Evolutionary conservation across 805 yeast genomes (phyloP).

Genomic region (Ogataea nakhonphanomensis): DNA sequence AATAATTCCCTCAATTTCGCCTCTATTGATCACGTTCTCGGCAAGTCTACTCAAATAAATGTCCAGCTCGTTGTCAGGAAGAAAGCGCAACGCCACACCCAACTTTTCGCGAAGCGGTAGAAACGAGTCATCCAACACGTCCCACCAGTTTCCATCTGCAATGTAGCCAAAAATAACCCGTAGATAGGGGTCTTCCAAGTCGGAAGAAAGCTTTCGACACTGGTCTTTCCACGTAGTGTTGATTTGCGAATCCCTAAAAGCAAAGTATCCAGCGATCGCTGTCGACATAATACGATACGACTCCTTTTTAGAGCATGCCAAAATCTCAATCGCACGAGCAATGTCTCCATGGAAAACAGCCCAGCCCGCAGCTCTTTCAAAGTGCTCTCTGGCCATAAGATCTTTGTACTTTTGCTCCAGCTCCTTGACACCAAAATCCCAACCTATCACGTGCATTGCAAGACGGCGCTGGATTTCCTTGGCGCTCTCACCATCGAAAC

Average conservation of each 20-base stretch:
- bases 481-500: slow-evolving; percentile 43
- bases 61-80: slow-evolving; percentile 75
- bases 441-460: slow-evolving; percentile 83
- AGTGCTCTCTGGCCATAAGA: slow-evolving; percentile 55
- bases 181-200: slow-evolving; percentile 82
- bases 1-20: slow-evolving; percentile 88
- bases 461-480: slow-evolving; percentile 66
- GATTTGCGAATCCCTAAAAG: slow-evolving; percentile 52
- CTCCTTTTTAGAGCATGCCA: slow-evolving; percentile 70
- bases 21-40: slow-evolving; percentile 64
- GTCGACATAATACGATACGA: slow-evolving; percentile 78
- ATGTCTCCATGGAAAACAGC: slow-evolving; percentile 93
- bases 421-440: slow-evolving; percentile 78
- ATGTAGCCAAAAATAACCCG: slow-evolving; percentile 91
- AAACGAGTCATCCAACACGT: slow-evolving; percentile 84
- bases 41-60: slow-evolving; percentile 69
- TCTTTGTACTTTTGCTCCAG: slow-evolving; percentile 63
- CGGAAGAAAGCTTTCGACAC: slow-evolving; percentile 84
- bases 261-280: slow-evolving; percentile 87
- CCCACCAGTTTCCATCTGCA: slow-evolving; percentile 96
- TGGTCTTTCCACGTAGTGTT: slow-evolving; percentile 91
- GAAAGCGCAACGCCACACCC: slow-evolving; percentile 85
- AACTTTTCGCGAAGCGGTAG: slow-evolving; percentile 83
- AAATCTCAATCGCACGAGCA: slow-evolving; percentile 71
- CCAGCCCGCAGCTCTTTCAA: slow-evolving; percentile 96